Evolutionary conservation across 2,329 filamentous ascomycete species (phyloP), one percentile per base, ranked within the genome.

Genomic region (Fusarium sambucinum): DNA sequence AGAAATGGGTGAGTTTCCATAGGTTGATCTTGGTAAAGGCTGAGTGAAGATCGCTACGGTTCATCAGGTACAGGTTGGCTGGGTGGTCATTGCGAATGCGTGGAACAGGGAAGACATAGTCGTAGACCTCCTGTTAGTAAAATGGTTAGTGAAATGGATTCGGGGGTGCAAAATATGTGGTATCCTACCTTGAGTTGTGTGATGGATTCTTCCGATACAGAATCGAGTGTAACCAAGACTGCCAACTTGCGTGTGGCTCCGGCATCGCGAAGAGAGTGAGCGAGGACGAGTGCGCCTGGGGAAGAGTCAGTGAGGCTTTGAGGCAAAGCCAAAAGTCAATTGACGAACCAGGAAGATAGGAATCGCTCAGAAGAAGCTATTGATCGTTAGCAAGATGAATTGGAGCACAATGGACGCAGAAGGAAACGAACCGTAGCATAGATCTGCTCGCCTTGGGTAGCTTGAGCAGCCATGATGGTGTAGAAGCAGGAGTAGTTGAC

Each of bases 11-110:
- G 80, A 94, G 92, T 69, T 90, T 92, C 96, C 96, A 99, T 19
- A 99, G 85, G 70, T 93, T 90, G 80, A 99, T 94, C 83, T 99
- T 99, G 71, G 96, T 98, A 77, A 98, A 98, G 67, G 94, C 92
- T 29, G 94, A 95, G 75, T 95, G 90, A 51, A 99, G 86, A 76
- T 99, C 96, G 67, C 90, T 87, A 54, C 96, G 92, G 77, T 94
- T 90, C 94, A 99, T 97, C 57, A 98, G 87, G 78, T 91, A 89
- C 58, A 99, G 87, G 75, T 98, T 98, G 59, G 89, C 89, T 5
- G 92, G 91, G 42, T 87, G 88, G 60, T 87, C 85, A 78, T 94
- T 98, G 68, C 87, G 87, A 75, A 97, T 90, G 67, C 90, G 89
- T 56, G 90, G 86, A 57, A 98, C 93, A 32, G 94, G 90, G 67